Evolutionary conservation across 2,329 filamentous ascomycete species (phyloP), one percentile per base, ranked within the genome.

Genomic region (Fusarium mexicanum): DNA sequence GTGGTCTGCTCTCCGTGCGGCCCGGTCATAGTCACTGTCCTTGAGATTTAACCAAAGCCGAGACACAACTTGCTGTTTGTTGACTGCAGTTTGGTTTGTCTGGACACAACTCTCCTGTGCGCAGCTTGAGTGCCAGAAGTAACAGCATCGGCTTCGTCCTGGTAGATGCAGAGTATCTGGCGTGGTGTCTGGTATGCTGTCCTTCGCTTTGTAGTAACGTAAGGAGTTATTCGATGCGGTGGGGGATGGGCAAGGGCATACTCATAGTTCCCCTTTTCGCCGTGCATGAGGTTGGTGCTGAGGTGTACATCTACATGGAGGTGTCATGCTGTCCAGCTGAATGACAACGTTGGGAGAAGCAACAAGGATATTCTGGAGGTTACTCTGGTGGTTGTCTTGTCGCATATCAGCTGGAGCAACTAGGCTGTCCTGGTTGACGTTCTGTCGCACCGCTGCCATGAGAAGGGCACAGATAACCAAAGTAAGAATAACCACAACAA

Each of bases 91-190:
- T 47, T 14, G 44, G 8, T 8, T 47, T 2, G 5, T 29, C 24
- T 1, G 8, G 5, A 6, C 12, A 47, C 9, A 22, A 5, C 24
- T 20, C 26, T 14, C 18, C 8, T 10, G 5, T 8, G 3, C 4
- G n/a, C 20, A 31, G 1, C 14, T 31, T 50, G n/a, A 8, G 10
- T 13, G n/a, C 5, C 5, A n/a, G 14, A n/a, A 11, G 22, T 9
- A 33, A 22, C 14, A 48, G 46, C 20, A 33, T 9, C 14, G 22
- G 6, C 13, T 47, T 29, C 0, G 24, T 22, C 1, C 1, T 47
- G 44, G 5, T 47, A 29, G 0, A 29, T 9, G 3, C 44, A 47
- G 20, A n/a, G 20, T 33, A 22, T 31, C 14, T 31, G 16, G 1
- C 29, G 29, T 29, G 29, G 29, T 29, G 29, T 29, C 29, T 29